Evolutionary conservation across 2,329 filamentous ascomycete species (phyloP).

Genomic region (Xylaria arbuscula): DNA sequence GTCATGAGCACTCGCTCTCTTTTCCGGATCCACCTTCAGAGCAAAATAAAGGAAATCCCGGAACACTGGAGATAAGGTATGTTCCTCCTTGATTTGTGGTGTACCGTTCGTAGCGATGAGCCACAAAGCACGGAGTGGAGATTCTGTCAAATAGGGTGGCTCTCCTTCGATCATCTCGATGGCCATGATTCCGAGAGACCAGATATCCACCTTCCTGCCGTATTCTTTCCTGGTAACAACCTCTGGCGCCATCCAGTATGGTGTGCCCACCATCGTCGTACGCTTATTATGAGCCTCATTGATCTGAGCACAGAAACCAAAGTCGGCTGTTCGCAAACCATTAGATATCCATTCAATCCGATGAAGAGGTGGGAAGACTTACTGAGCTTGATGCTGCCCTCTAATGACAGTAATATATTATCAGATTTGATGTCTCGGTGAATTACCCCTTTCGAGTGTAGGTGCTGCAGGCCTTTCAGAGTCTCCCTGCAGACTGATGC

Average conservation of each 20-base stretch:
- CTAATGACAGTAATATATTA: conserved; percentile 92
- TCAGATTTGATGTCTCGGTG: conserved; percentile 99
- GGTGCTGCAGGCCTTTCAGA: conserved; percentile 88
- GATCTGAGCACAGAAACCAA: conserved; percentile 98
- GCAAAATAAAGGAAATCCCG: conserved; percentile 92
- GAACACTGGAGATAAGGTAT: conserved; percentile 83
- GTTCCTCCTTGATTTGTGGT: conserved; percentile 92
- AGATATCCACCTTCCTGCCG: conserved; percentile 97
- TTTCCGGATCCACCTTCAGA: conserved; percentile 96
- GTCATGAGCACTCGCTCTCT: conserved; percentile 94
- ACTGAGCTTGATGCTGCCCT: conserved; percentile 98
- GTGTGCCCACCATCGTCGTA: conserved; percentile 98
- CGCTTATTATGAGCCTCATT: conserved; percentile 97
- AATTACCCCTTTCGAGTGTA: conserved; percentile 98
- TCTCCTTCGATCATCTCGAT: conserved; percentile 99
- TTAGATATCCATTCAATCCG: conserved; percentile 29
- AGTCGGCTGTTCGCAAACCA: conserved; percentile 74
- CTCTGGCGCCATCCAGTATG: conserved; percentile 99
- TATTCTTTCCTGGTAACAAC: conserved; percentile 98
- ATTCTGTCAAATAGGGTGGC: conserved; percentile 95
- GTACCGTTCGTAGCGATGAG: conserved; percentile 97
- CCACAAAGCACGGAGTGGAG: conserved; percentile 90
- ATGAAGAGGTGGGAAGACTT: conserved; percentile 54
- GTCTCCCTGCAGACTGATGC: conserved; percentile 96
- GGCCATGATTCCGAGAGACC: conserved; percentile 98